A percentile compares a stretch with the other conserved stretches of the same genome.
Evolutionary conservation across 176 grass and related monocot species (phyloP).

Genomic region (Musa schizocarpa): DNA sequence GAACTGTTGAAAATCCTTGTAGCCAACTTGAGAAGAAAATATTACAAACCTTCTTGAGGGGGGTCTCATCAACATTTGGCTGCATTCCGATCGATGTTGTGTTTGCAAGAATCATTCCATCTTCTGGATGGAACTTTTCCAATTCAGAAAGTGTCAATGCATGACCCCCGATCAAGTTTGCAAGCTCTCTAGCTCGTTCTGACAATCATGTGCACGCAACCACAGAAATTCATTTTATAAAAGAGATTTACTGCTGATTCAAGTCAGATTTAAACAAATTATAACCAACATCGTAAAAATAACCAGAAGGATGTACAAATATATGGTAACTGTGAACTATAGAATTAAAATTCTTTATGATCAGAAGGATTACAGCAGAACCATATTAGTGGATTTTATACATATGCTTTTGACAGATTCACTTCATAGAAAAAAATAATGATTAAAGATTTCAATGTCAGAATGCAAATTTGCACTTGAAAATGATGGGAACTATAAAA

Average conservation of each 20-base stretch:
- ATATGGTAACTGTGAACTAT: too few species aligned
- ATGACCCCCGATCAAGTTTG: conserved; percentile 67
- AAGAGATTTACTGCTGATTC: not conserved
- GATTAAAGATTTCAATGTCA: too few species aligned
- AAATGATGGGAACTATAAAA: too few species aligned
- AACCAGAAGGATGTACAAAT: too few species aligned
- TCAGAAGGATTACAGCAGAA: too few species aligned
- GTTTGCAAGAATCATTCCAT: conserved; percentile 98
- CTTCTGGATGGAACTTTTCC: conserved; percentile 81
- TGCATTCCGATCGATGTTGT: conserved; percentile 95
- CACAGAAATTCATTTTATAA: too few species aligned
- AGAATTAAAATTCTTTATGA: too few species aligned
- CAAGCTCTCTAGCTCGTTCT: conserved; percentile 85
- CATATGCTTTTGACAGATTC: not conserved
- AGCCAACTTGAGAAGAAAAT: not conserved
- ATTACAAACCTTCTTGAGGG: conserved; percentile 62
- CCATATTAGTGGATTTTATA: too few species aligned
- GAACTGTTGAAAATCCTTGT: not conserved
- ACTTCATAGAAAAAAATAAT: not conserved
- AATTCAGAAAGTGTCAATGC: conserved; percentile 73
- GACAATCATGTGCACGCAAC: conserved; percentile 3
- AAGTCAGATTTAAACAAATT: not conserved
- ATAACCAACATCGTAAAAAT: not conserved
- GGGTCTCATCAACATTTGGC: conserved; percentile 83
- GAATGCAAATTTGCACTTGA: too few species aligned